A percentile compares a stretch with the other conserved stretches of the same genome.
Evolutionary conservation across 2,329 filamentous ascomycete species (phyloP).

Genomic region (Teratosphaeria zuluensis): DNA sequence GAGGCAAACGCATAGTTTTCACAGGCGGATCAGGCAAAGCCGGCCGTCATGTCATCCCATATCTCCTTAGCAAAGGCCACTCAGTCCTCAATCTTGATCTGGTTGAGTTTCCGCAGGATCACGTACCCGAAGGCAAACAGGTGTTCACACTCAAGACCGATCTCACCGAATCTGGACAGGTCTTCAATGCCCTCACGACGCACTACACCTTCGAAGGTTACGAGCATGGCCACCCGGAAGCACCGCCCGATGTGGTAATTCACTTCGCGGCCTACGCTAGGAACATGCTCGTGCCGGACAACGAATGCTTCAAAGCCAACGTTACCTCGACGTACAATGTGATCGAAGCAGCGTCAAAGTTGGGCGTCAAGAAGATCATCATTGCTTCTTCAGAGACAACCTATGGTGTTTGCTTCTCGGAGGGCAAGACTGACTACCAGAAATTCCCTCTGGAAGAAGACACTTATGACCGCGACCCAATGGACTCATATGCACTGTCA

Average conservation of each 20-base stretch:
- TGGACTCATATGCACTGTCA: constrained; percentile 52
- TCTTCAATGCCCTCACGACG: constrained; percentile 46
- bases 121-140: constrained; percentile 10
- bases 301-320: constrained; percentile 49
- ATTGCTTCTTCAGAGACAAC: constrained; percentile 51
- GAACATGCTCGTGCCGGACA: constrained; percentile 53
- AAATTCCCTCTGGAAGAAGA: constrained; percentile 52
- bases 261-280: constrained; percentile 52
- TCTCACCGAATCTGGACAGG: constrained; percentile 46
- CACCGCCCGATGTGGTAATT: constrained; percentile 50
- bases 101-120: constrained; percentile 30
- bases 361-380: constrained; percentile 53
- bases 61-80: constrained; percentile 42
- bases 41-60: constrained; percentile 45
- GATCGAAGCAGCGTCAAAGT: constrained; percentile 52
- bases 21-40: constrained; percentile 49
- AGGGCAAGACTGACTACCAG: constrained; percentile 48
- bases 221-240: constrained; percentile 32
- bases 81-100: constrained; percentile 47
- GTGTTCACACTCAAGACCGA: constrained; percentile 48
- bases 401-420: constrained; percentile 53
- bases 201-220: constrained; percentile 47
- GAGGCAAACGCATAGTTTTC: constrained; percentile 39
- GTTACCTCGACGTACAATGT: constrained; percentile 51
- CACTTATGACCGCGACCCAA: constrained; percentile 46